Evolutionary conservation across 495 filamentous ascomycete genomes (phyloP), one percentile per base, ranked within the genome.

Genomic region (Apodospora peruviana): DNA sequence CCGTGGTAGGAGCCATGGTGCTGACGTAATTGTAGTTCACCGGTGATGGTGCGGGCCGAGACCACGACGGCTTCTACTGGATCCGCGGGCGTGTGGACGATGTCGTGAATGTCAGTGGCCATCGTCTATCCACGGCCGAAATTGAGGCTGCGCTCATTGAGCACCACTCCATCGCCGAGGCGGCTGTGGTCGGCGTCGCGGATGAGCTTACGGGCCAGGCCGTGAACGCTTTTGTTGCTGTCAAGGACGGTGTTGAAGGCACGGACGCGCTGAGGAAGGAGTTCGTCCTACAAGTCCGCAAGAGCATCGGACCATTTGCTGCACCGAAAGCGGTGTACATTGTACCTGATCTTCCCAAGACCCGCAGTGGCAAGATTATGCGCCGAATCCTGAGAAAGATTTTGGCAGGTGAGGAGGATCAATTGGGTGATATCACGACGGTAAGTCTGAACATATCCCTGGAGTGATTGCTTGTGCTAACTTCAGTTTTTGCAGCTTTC

Each of bases 1-100:
- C 3, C 17, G 18, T 19, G 14, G 10, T 34, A 18, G 7, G n/a
- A 8, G 23, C 22, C 16, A 21, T 55, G n/a, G 62, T 17, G 51
- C 66, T 79, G 50, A 82, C 59, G 3, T 7, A 16, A 18, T 14
- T 39, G 4, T 58, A 95, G 89, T 98, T 97, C 79, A 99, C 94
- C 20, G 93, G 93, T 53, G 93, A 99, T 67, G 94, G 94, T 57
- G 93, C 94, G 48, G 94, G 87, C 53, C 87, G 94, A 60, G 93
- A 99, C 66, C 88, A 96, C 70, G 94, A 99, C 56, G 93, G 93
- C 43, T 97, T 97, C 76, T 97, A 97, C 80, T 97, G 94, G 94
- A 97, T 99, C 69, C 90, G 94, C 48, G 94, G 93, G 41, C 89
- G 93, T 72, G 93, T 97, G 23, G 93, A 99, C 62, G 93, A 99